Conservation (phyloP, 495 filamentous ascomycete genomes). For the Amorphotheca resinae region DNA sequence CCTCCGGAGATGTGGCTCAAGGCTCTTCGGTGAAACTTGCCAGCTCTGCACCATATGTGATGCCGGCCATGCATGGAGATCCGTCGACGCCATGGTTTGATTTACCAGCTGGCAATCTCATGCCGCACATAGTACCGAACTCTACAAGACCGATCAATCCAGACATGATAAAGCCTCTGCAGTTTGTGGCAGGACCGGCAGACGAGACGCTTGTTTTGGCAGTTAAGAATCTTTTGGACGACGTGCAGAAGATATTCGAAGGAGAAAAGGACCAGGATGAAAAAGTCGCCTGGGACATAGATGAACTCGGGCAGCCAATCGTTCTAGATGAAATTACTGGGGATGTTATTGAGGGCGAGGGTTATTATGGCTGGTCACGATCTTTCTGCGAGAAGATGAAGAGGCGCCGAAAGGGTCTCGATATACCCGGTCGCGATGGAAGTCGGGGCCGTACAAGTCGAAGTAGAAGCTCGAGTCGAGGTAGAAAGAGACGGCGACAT, state of each 20-base stretch:
- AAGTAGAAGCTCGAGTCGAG: constrained; percentile 31
- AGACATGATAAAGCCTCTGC: constrained; percentile 58
- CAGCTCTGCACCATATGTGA: constrained; percentile 49
- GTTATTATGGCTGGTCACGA: constrained; percentile 80
- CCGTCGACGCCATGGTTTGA: constrained; percentile 66
- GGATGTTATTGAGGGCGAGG: constrained; percentile 48
- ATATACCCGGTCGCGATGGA: constrained; percentile 1
- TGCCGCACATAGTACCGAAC: constrained; percentile 67
- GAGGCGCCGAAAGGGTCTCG: constrained; percentile 32
- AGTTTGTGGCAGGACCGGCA: constrained; percentile 60
- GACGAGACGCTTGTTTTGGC: constrained; percentile 49
- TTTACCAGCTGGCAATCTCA: constrained; percentile 69
- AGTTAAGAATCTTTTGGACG: constrained; percentile 54
- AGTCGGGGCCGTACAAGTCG: constrained; percentile 27
- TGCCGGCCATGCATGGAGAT: constrained; percentile 73
- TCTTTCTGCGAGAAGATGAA: constrained; percentile 76
- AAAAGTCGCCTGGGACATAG: constrained; percentile 38
- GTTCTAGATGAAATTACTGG: constrained; percentile 47
- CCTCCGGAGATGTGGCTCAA: constrained; percentile 3
- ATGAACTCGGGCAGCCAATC: constrained; percentile 60
- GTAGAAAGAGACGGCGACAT: constrained; percentile 9
- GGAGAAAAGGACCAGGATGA: constrained; percentile 26
- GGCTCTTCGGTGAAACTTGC: constrained; percentile 22
- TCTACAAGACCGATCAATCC: constrained; percentile 61
- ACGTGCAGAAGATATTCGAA: constrained; percentile 52